A percentile compares a stretch with the other conserved stretches of the same genome.
These are phyloP conservation scores for Quambalaria eucalypti DNA, from an alignment of 1,284 basidiomycete species.

Conservation along the genomic window DNA sequence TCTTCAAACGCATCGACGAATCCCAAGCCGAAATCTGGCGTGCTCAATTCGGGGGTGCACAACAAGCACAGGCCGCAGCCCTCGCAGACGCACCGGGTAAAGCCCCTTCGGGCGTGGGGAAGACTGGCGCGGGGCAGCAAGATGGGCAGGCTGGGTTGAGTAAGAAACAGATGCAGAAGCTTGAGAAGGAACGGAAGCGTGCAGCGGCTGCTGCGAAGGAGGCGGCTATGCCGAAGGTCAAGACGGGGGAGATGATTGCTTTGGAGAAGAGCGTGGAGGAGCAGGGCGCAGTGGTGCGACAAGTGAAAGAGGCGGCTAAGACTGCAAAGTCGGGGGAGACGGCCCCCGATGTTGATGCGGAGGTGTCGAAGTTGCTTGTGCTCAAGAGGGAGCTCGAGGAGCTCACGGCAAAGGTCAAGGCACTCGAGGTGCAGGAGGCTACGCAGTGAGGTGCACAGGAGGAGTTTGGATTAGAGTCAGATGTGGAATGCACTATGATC, in stretches of 20 bases:
- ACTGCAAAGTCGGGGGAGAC: not conserved
- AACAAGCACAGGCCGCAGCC: conserved; percentile 45
- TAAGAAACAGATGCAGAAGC: conserved; percentile 42
- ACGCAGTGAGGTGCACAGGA: not conserved
- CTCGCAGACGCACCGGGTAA: not conserved
- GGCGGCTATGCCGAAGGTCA: conserved; percentile 21
- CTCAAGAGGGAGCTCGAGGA: conserved; percentile 15
- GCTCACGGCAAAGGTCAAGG: conserved; percentile 6
- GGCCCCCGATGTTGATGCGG: conserved; percentile 8
- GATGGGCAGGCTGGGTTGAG: conserved; percentile 23
- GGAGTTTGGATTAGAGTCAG: not conserved
- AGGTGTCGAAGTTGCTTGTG: conserved; percentile 14
- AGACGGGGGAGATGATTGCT: conserved; percentile 31
- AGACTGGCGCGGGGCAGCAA: conserved; percentile 13
- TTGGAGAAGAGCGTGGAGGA: conserved; percentile 24
- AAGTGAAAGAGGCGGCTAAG: conserved; percentile 18
- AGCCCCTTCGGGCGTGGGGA: conserved; percentile 4
- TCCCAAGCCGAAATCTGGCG: conserved; percentile 78
- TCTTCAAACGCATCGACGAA: conserved; percentile 91
- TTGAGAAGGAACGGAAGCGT: conserved; percentile 40
- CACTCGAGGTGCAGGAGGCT: not conserved
- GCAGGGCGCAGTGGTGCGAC: conserved; percentile 29
- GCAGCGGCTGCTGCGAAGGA: conserved; percentile 14
- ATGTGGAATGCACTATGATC: no score
- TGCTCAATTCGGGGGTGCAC: conserved; percentile 65